These are phyloP conservation scores for Clausena lansium DNA, from an alignment of 345 rosid genomes.

Conservation along the genomic window DNA sequence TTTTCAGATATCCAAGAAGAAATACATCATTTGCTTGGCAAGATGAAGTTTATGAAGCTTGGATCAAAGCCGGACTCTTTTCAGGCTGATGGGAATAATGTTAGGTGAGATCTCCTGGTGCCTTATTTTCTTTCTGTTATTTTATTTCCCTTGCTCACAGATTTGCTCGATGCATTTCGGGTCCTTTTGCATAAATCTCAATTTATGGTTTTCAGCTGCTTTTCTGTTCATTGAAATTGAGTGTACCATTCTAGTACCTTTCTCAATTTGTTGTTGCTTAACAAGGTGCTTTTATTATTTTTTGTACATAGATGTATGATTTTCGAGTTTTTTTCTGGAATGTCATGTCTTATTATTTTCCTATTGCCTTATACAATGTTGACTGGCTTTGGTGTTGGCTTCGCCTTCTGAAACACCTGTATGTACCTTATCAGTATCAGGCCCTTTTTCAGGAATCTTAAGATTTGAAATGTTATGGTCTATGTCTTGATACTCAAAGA, in stretches of 20 bases:
- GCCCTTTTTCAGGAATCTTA: constrained; percentile 3
- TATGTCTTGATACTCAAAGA: background rate
- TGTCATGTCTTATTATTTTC: background rate
- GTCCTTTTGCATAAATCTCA: constrained; percentile 6
- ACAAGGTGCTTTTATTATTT: background rate
- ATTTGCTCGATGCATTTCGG: constrained; percentile 12
- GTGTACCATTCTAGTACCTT: background rate
- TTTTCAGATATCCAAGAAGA: constrained; percentile 15
- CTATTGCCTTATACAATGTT: background rate
- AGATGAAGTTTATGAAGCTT: constrained; percentile 95
- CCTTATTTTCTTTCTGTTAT: background rate
- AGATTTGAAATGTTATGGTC: background rate
- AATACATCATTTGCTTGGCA: constrained; percentile 27
- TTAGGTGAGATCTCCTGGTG: constrained; percentile 39
- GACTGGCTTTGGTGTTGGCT: background rate
- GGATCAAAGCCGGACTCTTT: constrained; percentile 82
- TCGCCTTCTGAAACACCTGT: background rate
- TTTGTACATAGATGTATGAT: background rate
- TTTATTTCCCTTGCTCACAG: constrained; percentile 3
- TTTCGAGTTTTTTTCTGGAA: constrained; percentile 8
- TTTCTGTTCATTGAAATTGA: constrained; percentile 9
- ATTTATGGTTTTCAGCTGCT: background rate
- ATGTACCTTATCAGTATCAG: background rate
- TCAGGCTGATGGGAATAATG: constrained; percentile 46
- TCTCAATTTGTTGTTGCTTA: constrained; percentile 7